A percentile compares a stretch with the other conserved stretches of the same genome.
phyloP scores from a whole-genome alignment of 306 rosid species.

The Ceratonia siliqua region DNA sequence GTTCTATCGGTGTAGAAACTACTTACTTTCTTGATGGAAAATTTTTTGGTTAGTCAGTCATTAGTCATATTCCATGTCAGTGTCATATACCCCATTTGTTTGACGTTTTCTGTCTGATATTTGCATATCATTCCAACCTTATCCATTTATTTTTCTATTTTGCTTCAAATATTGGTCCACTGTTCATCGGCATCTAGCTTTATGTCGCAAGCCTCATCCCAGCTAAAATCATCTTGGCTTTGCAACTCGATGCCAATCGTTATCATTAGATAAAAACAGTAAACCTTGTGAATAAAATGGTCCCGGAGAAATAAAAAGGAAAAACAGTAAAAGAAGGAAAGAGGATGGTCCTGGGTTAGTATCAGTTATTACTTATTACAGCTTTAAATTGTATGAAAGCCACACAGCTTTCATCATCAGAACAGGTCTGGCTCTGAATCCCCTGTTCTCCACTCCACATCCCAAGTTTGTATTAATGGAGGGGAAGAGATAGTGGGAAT shows the following conservation, averaged over 20 bases:
- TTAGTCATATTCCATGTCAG: slow-evolving; percentile 4
- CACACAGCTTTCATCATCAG: background rate
- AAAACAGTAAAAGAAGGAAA: background rate
- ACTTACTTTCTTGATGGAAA: background rate
- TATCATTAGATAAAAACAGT: background rate
- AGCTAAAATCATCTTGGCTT: background rate
- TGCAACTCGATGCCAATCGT: background rate
- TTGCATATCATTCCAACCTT: background rate
- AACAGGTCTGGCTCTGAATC: background rate
- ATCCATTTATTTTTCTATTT: background rate
- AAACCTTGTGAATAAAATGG: background rate
- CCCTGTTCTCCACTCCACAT: background rate
- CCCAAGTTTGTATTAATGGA: background rate
- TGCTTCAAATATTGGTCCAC: background rate
- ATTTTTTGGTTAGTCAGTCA: too few relatives aligned
- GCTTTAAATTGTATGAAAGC: background rate
- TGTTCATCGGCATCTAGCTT: background rate
- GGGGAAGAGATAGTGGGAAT: background rate
- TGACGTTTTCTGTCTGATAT: background rate
- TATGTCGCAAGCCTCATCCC: background rate
- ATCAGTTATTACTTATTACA: background rate
- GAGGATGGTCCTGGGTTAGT: background rate
- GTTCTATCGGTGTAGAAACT: too few relatives aligned
- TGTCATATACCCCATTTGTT: background rate
- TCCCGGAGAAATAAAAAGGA: background rate